Evolutionary conservation across 192 early-diverging fungal species (phyloP), one percentile per base, ranked within the genome.

Genomic region (Coemansia sp.): DNA sequence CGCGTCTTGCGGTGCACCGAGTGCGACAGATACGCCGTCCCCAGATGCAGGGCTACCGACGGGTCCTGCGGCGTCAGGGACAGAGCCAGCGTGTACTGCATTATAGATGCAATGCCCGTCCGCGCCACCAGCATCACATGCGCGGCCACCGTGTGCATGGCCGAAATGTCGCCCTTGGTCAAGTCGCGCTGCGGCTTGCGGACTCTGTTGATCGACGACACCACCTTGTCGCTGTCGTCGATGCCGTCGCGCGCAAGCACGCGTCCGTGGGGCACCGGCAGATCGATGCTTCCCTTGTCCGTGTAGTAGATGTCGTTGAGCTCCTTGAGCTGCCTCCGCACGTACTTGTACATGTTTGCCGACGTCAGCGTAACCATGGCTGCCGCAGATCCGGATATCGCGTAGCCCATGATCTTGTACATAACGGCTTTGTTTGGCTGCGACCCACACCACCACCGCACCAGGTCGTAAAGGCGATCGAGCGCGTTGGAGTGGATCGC

Each of bases 361-460:
- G 70, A 65, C 4, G 74, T 64, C 57, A 82, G 62, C 64, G 56
- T 49, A 0, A 60, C 45, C 27, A 52, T 52, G 50, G 64, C 67
- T 0, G 45, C 48, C 0, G 61, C 35, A 8, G 70, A 73, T 1
- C 52, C 30, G 20, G 69, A 60, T 67, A 82, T 66, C 11, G 56
- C 49, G 35, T 62, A 72, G 13, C 62, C 61, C 35, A 68, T 55
- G 23, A 82, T 30, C 61, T 71, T 69, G 62, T 82, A 82, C 20
- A 55, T 27, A 6, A 58, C 18, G 0, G 53, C 64, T 5, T 60
- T 52, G 11, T 50, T 64, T 1, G 79, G 79, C 29, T 54, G 60
- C 3, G 63, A 3, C 16, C 79, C 79, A 53, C 79, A 70, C 73
- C 67, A 73, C 72, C 71, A 69, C 20, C 74, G 79, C 51, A 67